Conservation (phyloP, 495 filamentous ascomycete genomes). For the Oidiodendron maius region DNA sequence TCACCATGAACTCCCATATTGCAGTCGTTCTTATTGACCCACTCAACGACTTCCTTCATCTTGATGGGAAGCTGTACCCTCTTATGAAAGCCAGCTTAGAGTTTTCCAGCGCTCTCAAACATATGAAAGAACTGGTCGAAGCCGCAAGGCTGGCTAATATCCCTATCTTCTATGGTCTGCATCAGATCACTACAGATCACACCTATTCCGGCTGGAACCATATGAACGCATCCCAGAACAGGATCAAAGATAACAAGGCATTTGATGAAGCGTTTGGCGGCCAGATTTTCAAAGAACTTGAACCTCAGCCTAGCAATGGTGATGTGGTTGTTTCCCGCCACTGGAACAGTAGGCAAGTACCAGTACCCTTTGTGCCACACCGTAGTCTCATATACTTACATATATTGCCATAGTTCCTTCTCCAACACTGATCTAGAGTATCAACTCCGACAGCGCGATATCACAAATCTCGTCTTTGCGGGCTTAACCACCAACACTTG, state of each 20-base stretch:
- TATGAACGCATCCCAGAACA: conserved; percentile 5
- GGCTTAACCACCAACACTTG: conserved; percentile 11
- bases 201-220: conserved; percentile 15
- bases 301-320: conserved; percentile 14
- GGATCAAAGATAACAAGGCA: neutral
- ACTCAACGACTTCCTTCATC: conserved; percentile 23
- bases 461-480: conserved; percentile 11
- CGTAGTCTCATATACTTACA: neutral
- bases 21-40: conserved; percentile 17
- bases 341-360: conserved; percentile 16
- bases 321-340: conserved; percentile 15
- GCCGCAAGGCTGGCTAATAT: conserved; percentile 7
- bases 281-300: conserved; percentile 14
- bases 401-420: conserved; percentile 3
- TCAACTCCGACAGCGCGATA: conserved; percentile 13
- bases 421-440: conserved; percentile 16
- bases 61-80: conserved; percentile 15
- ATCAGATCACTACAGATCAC: conserved; percentile 10
- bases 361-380: neutral
- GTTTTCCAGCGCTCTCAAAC: conserved; percentile 10
- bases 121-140: conserved; percentile 13
- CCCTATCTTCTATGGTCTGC: conserved; percentile 18
- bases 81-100: conserved; percentile 2
- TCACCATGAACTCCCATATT: too few relatives aligned
- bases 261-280: conserved; percentile 17